Conservation (phyloP, 331 rosid species). For the Dryas integrifolia region DNA sequence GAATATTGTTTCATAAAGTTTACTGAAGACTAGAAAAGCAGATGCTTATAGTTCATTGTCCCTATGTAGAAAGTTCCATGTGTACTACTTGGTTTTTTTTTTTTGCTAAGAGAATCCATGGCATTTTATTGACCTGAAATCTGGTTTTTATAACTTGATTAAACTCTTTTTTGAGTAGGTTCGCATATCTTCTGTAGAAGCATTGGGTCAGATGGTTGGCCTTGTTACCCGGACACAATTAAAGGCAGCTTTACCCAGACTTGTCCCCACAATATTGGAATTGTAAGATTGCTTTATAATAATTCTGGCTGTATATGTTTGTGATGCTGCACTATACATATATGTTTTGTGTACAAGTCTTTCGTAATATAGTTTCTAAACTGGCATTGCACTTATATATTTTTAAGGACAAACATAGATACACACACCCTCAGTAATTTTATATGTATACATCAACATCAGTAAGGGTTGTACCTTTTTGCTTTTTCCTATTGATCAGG, state of each 20-base stretch:
- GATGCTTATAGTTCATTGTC: neutral
- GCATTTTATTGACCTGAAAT: conserved; percentile 3
- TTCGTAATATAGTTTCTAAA: conserved; percentile 16
- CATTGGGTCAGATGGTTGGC: conserved; percentile 94
- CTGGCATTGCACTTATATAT: neutral
- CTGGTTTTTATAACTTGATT: conserved; percentile 22
- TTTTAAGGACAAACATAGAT: neutral
- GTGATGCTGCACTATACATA: conserved; percentile 7
- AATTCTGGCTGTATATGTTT: conserved; percentile 15
- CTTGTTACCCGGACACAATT: conserved; percentile 79
- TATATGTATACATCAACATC: conserved; percentile 15
- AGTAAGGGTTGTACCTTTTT: neutral
- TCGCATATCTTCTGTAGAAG: conserved; percentile 81
- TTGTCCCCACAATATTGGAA: conserved; percentile 87
- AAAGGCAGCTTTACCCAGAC: conserved; percentile 87
- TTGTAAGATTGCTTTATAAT: conserved; percentile 59
- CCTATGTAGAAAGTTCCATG: neutral
- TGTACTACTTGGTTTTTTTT: neutral
- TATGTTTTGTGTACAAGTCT: conserved; percentile 9
- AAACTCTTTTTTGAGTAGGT: conserved; percentile 49
- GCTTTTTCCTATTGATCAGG: conserved; percentile 45
- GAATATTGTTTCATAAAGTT: neutral
- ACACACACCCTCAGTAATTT: conserved; percentile 4
- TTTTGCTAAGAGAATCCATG: neutral
- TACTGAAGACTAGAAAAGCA: neutral